Evolutionary conservation across 208 protist species (phyloP).

Genomic region (Baffinella frigidus): DNA sequence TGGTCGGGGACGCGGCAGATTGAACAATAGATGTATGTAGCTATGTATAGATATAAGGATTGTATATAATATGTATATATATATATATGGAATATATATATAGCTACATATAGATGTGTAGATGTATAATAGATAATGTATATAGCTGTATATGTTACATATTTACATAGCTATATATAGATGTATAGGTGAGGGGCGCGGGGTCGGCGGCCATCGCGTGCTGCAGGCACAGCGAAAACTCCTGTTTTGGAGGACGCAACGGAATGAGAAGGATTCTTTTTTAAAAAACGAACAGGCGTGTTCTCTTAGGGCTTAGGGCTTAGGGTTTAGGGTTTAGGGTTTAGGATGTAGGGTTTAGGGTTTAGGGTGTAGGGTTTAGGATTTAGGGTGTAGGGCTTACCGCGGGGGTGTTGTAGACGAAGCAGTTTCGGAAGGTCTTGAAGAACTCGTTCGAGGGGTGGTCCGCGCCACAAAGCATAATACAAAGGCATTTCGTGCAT

Average conservation of each 20-base stretch:
- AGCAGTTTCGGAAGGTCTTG: not conserved
- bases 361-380: no score
- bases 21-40: not conserved
- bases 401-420: not conserved
- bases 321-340: no score
- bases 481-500: no score
- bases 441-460: conserved; percentile 30
- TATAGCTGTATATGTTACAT: no score
- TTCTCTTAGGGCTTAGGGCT: no score
- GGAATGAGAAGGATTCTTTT: no score
- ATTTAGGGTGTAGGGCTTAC: no score
- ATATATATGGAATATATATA: not conserved
- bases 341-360: no score
- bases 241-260: not conserved
- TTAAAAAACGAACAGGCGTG: no score
- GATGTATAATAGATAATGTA: no score
- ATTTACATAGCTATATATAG: no score
- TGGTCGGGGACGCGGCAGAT: not conserved
- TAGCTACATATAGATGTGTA: not conserved
- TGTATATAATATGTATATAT: not conserved
- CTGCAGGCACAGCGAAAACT: not conserved
- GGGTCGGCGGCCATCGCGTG: conserved; percentile 9
- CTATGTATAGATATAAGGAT: not conserved
- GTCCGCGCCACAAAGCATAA: no score
- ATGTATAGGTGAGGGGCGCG: not conserved